phyloP scores from a whole-genome alignment of 169 alveolate species.

The Miamiensis avidus region DNA sequence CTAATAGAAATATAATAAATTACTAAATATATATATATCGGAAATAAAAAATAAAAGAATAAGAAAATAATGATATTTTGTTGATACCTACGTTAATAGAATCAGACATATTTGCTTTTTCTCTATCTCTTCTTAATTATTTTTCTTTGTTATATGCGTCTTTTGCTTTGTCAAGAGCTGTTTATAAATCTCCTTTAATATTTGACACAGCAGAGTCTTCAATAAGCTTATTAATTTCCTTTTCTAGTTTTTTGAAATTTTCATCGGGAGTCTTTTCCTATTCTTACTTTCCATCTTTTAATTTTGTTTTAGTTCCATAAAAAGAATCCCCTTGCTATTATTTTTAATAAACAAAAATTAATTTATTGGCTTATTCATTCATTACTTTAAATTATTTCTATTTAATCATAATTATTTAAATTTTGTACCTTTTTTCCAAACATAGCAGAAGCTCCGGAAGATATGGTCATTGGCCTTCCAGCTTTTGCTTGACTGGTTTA shows the following conservation, averaged over 20 bases:
- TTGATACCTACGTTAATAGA: constrained; percentile 46
- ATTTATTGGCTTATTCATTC: too few species aligned
- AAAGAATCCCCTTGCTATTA: constrained; percentile 26
- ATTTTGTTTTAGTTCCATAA: constrained; percentile 10
- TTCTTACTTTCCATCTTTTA: constrained; percentile 21
- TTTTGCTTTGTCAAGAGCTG: constrained; percentile 80
- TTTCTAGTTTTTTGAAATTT: constrained; percentile 76
- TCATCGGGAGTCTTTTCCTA: constrained; percentile 79
- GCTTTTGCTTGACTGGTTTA: neutral
- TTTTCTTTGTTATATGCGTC: constrained; percentile 83
- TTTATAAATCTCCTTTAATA: constrained; percentile 65
- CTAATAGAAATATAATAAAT: constrained; percentile 27
- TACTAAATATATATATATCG: too few species aligned
- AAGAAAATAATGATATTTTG: constrained; percentile 47
- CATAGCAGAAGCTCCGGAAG: neutral
- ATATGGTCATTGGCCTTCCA: neutral
- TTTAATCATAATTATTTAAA: too few species aligned
- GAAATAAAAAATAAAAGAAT: constrained; percentile 14
- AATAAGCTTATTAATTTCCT: constrained; percentile 76
- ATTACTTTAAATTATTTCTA: too few species aligned
- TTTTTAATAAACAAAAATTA: constrained; percentile 36
- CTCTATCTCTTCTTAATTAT: constrained; percentile 74
- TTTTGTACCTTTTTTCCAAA: neutral
- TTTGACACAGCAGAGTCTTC: constrained; percentile 80
- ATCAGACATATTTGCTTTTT: constrained; percentile 60